A percentile compares a stretch with the other conserved stretches of the same genome.
Conservation (phyloP, 371 early-diverging fungal genomes). For the Rhizomucor miehei region DNA sequence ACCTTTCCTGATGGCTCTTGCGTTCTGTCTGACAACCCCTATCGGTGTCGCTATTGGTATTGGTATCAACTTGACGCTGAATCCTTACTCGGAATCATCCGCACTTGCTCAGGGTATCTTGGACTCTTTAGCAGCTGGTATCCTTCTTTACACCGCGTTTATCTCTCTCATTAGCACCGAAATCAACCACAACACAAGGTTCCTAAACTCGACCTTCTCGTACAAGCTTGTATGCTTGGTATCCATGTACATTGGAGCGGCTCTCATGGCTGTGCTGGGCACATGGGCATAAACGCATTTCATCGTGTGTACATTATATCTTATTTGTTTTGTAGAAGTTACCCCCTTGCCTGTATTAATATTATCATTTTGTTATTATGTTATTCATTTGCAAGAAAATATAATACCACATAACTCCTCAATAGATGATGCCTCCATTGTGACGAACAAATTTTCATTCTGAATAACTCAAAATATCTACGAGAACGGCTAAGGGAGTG, state of each 20-base stretch:
- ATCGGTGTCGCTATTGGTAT: constrained; percentile 62
- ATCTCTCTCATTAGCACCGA: constrained; percentile 35
- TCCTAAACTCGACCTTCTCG: background rate
- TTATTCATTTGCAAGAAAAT: too few relatives aligned
- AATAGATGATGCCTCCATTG: too few relatives aligned
- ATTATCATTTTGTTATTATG: too few relatives aligned
- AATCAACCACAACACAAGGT: constrained; percentile 22
- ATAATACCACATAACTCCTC: too few relatives aligned
- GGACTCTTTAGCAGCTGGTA: constrained; percentile 49
- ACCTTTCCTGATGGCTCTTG: constrained; percentile 39
- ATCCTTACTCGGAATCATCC: constrained; percentile 39
- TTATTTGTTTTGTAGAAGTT: background rate
- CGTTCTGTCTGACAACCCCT: constrained; percentile 59
- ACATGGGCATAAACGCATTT: constrained; percentile 52
- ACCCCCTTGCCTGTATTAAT: too few relatives aligned
- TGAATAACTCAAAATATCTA: too few relatives aligned
- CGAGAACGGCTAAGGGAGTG: too few relatives aligned
- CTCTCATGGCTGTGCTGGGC: constrained; percentile 67
- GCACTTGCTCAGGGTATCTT: constrained; percentile 46
- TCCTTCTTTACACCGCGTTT: constrained; percentile 49
- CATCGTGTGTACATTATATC: background rate
- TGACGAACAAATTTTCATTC: too few relatives aligned
- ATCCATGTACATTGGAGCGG: constrained; percentile 56
- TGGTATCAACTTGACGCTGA: constrained; percentile 41
- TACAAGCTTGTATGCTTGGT: constrained; percentile 18